A percentile compares a stretch with the other conserved stretches of the same genome.
These are phyloP conservation scores for Triticum urartu DNA, from an alignment of 176 grass and related monocot species.

Conservation along the genomic window DNA sequence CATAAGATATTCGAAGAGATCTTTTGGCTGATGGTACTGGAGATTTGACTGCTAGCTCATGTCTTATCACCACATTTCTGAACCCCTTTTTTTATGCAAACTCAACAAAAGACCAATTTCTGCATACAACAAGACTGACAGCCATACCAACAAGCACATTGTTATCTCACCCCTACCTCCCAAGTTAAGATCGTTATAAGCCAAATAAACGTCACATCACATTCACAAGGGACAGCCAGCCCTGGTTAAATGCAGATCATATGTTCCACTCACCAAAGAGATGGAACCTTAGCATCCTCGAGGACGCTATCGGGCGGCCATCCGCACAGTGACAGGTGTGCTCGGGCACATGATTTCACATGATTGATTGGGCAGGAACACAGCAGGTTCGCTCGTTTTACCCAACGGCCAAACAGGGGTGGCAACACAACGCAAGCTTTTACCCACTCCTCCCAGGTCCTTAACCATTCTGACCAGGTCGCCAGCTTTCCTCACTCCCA, in stretches of 20 bases:
- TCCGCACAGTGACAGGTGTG: neutral
- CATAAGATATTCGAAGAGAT: slow-evolving; percentile 18
- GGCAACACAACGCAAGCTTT: slow-evolving; percentile 18
- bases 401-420: slow-evolving; percentile 35
- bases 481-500: slow-evolving; percentile 33
- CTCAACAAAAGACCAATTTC: neutral
- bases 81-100: neutral
- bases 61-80: neutral
- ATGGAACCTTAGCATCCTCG: slow-evolving; percentile 69
- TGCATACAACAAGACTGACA: neutral
- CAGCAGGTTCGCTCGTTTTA: slow-evolving; percentile 7
- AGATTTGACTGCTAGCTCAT: slow-evolving; percentile 12
- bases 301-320: slow-evolving; percentile 35
- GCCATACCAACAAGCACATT: neutral
- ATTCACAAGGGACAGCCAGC: neutral
- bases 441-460: slow-evolving; percentile 11
- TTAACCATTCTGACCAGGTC: slow-evolving; percentile 34
- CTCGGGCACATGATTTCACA: slow-evolving; percentile 51
- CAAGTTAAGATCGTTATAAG: neutral
- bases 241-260: neutral
- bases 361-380: slow-evolving; percentile 42
- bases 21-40: neutral
- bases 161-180: neutral
- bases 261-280: slow-evolving; percentile 4
- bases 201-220: neutral